Conservation (phyloP, 345 rosid genomes). For the Fremontodendron californicum region DNA sequence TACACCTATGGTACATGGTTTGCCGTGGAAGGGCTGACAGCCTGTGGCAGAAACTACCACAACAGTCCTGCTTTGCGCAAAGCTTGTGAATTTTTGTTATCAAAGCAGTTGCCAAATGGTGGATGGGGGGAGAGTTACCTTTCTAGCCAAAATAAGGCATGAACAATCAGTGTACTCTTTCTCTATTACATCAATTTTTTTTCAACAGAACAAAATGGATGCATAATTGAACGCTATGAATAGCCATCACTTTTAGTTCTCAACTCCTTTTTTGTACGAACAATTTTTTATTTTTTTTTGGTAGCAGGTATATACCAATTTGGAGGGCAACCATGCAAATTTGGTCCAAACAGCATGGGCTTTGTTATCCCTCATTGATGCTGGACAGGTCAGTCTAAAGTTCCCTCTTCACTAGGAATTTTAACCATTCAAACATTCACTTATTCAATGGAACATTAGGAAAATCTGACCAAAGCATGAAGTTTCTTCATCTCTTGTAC, state of each 20-base stretch:
- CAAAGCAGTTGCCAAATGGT: constrained; percentile 48
- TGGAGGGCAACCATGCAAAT: constrained; percentile 36
- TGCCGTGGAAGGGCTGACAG: constrained; percentile 44
- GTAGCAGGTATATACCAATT: constrained; percentile 37
- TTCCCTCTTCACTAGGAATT: background rate
- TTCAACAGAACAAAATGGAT: background rate
- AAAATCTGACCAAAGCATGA: background rate
- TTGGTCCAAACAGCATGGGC: constrained; percentile 60
- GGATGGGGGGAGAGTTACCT: constrained; percentile 73
- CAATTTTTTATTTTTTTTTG: background rate
- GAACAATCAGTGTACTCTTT: background rate
- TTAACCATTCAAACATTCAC: background rate
- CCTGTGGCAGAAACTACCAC: constrained; percentile 38
- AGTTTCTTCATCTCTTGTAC: background rate
- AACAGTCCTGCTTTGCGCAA: constrained; percentile 34
- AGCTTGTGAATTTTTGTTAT: constrained; percentile 49
- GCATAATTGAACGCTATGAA: background rate
- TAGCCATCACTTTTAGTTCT: background rate
- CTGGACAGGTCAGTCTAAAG: constrained; percentile 37
- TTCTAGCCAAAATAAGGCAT: constrained; percentile 48
- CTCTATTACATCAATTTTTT: background rate
- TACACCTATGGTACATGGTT: constrained; percentile 61
- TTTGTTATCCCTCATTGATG: constrained; percentile 39
- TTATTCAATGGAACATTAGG: background rate
- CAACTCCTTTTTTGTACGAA: background rate